Evolutionary conservation across 1,284 basidiomycete species (phyloP).

Genomic region (Rhodotorula sp.): DNA sequence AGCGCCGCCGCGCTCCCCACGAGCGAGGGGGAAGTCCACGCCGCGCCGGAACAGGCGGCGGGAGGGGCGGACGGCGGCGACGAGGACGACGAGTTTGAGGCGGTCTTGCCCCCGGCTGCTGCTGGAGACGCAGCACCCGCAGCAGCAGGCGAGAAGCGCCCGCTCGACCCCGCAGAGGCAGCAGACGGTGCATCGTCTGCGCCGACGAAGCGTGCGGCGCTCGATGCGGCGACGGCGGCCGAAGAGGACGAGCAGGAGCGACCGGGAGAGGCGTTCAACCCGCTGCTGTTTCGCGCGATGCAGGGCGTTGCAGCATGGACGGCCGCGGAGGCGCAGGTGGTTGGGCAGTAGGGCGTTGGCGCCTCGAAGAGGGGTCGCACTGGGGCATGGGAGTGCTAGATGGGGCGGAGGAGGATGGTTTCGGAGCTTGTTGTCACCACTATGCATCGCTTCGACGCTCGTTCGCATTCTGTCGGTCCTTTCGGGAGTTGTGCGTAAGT

Average conservation of each 20-base stretch:
- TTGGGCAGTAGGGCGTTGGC: background rate
- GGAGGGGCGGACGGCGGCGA: background rate
- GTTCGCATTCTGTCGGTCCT: no score
- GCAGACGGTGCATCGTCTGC: background rate
- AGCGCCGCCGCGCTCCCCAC: background rate
- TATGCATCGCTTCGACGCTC: no score
- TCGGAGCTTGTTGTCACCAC: no score
- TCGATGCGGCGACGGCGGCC: background rate
- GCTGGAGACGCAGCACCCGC: no score
- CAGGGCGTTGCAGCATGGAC: constrained; percentile 15
- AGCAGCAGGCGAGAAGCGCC: no score
- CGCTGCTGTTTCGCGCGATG: constrained; percentile 42
- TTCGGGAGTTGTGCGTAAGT: no score
- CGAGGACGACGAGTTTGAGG: background rate
- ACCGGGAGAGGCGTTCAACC: constrained; percentile 37
- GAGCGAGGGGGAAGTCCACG: background rate
- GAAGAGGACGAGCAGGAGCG: constrained; percentile 9
- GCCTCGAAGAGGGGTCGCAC: no score
- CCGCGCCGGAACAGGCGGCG: background rate
- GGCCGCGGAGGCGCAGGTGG: background rate
- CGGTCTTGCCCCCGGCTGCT: no score
- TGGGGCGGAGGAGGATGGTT: no score
- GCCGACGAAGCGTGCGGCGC: background rate
- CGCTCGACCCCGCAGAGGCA: background rate
- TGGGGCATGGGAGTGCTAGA: no score